Base-by-base conservation (phyloP, 2,329 filamentous ascomycete species). In the Fusarium siculi region DNA sequence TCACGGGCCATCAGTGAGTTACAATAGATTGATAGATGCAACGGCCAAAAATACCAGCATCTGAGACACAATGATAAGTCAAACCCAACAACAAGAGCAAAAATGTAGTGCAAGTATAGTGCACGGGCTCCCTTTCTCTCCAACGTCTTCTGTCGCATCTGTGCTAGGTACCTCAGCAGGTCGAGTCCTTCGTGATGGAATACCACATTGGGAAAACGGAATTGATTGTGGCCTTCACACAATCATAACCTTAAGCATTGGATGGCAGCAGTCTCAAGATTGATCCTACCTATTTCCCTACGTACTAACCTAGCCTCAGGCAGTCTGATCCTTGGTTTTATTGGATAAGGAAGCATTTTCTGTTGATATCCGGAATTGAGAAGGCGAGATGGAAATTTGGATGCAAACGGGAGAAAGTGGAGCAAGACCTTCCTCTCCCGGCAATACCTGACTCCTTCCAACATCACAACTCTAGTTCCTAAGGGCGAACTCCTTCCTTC, bases 371-470 rank as follows among this genome's bases (percentile, higher is more conserved):
- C 52, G 42, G 32, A 58, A 43, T 18, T 39, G 25, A 59, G 39
- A 46, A 44, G 37, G 65, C 44, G 25, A 58, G 32, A 52, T 36
- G 32, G 52, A 60, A 46, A 25, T 25, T 15, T 68, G 40, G 54
- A 56, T 49, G 66, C 66, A 69, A 69, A 69, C 52, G 54, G 65
- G 37, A 53, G 36, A 66, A 69, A 70, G 66, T 69, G 66, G 66
- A 57, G 46, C 59, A 54, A 28, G 16, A 23, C 34, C 28, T 39
- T 56, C 52, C 32, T 32, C 18, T 56, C 14, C 39, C 21, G n/a
- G 25, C 37, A 40, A 23, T 40, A 49, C 30, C 47, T 50, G 47
- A 53, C 28, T 53, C 44, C 21, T 63, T 44, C 46, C 52, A 52
- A 40, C 62, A 62, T 34, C 32, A 49, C 43, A 39, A 32, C 14